Evolutionary conservation across 768 basidiomycete genomes (phyloP).

Genomic region (Rhodotorula graminis): DNA sequence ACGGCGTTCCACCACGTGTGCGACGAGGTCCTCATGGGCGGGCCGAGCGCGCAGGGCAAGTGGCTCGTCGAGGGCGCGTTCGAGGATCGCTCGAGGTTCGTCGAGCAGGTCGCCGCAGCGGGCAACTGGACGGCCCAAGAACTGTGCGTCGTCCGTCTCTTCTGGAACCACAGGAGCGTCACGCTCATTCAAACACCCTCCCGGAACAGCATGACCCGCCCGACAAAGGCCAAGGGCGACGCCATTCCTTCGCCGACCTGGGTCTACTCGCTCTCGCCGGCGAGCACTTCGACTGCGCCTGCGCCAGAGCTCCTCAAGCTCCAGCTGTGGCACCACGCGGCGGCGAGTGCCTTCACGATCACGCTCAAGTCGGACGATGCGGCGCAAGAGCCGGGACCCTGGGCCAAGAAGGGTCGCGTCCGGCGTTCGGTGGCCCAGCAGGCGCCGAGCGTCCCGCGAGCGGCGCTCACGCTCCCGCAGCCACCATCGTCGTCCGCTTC

Average conservation of each 20-base stretch:
- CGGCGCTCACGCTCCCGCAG: background rate
- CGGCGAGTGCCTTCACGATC: background rate
- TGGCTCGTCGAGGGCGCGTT: conserved; percentile 8
- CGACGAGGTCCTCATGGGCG: background rate
- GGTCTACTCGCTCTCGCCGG: conserved; percentile 3
- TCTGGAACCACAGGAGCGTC: too few relatives aligned
- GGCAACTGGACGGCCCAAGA: conserved; percentile 3
- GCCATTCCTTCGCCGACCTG: background rate
- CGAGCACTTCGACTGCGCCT: background rate
- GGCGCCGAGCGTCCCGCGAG: background rate
- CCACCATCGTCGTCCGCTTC: too few relatives aligned
- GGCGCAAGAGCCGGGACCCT: background rate
- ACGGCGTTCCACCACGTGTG: background rate
- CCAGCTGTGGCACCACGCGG: background rate
- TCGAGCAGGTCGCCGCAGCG: conserved; percentile 1
- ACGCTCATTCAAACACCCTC: too few relatives aligned
- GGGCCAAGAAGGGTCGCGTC: conserved; percentile 6
- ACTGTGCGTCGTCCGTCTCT: background rate
- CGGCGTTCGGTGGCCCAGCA: background rate
- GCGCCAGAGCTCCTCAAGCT: background rate
- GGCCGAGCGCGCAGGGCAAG: background rate
- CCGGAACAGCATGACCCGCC: background rate
- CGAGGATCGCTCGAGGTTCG: background rate
- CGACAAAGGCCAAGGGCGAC: conserved; percentile 10
- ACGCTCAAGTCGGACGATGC: background rate